Base-by-base conservation (phyloP, 352 stramenopile genomes). In the Pythium chondricola region DNA sequence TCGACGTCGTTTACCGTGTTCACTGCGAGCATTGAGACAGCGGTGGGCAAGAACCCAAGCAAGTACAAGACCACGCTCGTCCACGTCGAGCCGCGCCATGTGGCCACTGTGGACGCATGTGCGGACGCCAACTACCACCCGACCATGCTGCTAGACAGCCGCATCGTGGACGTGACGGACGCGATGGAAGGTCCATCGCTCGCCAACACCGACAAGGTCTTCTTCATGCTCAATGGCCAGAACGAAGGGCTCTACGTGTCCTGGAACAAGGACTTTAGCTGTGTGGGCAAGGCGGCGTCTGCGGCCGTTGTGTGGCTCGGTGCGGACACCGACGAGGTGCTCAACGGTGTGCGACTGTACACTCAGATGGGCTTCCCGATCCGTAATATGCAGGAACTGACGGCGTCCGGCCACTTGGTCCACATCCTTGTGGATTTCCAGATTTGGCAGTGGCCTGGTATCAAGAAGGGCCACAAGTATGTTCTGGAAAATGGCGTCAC, bases 141-240 rank as follows among this genome's bases (percentile, higher is more conserved):
- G 2, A 37, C 45, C 9, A 24, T 72, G 27, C 40, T 88, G 17
- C 48, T 70, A 20, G 51, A 30, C 14, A 74, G 72, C 30, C 65
- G 68, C 32, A 14, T 69, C 0, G 45, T 68, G 6, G 61, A 48
- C 32, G 74, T 88, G n/a, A 79, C 62, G 33, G 53, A 83, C 18
- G 65, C 78, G 4, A 88, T 87, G 71, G 61, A 79, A 25, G 21
- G 43, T 30, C 61, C 56, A 3, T 29, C 52, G 21, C 45, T 61
- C 9, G 61, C 61, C 27, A 13, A 21, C 11, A 48, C 62, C 6
- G 65, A 88, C 69, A 68, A 66, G 52, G 49, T 88, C 35, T 93
- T 93, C 48, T 83, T 93, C 63, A 82, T 93, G 71, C 75, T 93
- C 55, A 93, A 93, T 43, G 81, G 81, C 10, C 72, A 58, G 14